Percentiles rank a stretch among this genome's conserved stretches.
phyloP scores from a whole-genome alignment of 352 stramenopile species.

The Phytophthora pistaciae region DNA sequence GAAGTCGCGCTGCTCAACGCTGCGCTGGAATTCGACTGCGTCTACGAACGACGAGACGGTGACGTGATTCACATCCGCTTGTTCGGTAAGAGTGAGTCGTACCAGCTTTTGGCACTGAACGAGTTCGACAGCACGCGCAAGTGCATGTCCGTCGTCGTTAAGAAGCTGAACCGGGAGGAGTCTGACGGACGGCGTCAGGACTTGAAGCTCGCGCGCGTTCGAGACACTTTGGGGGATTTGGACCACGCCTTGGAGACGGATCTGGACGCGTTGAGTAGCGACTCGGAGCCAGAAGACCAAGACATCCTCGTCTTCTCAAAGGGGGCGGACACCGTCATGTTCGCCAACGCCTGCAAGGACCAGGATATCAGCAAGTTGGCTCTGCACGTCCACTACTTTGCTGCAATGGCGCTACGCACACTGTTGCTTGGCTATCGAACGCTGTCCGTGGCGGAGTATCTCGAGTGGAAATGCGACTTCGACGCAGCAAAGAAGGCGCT shows the following conservation, averaged over 20 bases:
- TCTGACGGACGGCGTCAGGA: neutral
- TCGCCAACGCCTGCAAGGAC: constrained; percentile 71
- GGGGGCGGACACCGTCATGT: constrained; percentile 92
- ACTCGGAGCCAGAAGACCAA: constrained; percentile 41
- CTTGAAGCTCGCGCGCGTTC: constrained; percentile 10
- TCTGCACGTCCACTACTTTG: constrained; percentile 89
- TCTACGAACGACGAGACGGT: constrained; percentile 78
- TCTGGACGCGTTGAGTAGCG: constrained; percentile 27
- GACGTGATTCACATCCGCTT: constrained; percentile 83
- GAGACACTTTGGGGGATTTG: constrained; percentile 40
- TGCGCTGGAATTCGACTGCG: constrained; percentile 82
- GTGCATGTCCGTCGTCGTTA: constrained; percentile 88
- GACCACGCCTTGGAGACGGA: constrained; percentile 34
- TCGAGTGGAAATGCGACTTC: constrained; percentile 79
- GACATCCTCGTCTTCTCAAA: constrained; percentile 89
- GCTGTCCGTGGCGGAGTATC: constrained; percentile 69
- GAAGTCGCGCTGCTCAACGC: constrained; percentile 85
- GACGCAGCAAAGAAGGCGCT: constrained; percentile 74
- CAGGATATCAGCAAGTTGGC: constrained; percentile 83
- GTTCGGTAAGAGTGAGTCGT: constrained; percentile 79
- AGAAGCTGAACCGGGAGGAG: constrained; percentile 42
- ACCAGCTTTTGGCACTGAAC: constrained; percentile 82
- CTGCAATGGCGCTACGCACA: constrained; percentile 87
- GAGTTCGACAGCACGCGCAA: constrained; percentile 90
- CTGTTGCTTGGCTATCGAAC: constrained; percentile 84